Base-by-base conservation (phyloP, 2,329 filamentous ascomycete species). In the Colletotrichum sp. region DNA sequence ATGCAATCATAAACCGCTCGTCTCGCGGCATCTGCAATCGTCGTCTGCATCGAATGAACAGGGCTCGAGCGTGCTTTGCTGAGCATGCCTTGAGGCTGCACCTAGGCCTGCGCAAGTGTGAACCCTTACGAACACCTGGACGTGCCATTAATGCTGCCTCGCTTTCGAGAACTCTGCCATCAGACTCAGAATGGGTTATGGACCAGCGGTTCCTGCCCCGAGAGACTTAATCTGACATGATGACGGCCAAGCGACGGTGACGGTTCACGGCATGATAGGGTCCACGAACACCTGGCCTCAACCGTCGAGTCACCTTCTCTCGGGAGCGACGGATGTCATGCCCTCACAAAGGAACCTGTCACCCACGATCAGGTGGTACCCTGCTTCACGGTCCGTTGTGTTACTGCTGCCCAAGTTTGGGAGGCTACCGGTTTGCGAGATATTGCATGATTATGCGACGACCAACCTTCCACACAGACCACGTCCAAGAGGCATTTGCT, bases 101-200 rank as follows among this genome's bases (percentile, higher is more conserved):
- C 44, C n/a, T 21, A 2, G 0, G n/a, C 44, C n/a, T 1, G 1
- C 15, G 21, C 26, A 28, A 15, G 24, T 2, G 26, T 18, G 55
- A 59, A 26, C 15, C 24, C 16, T 32, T 15, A 39, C 24, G n/a
- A 36, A 64, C 32, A 5, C 16, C 21, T 30, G 30, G 39, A 44
- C 69, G 73, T 69, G 73, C 18, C 32, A 44, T 65, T 1, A 59
- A 69, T 73, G 69, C 73, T 26, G 34, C 55, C 28, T 26, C 44
- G 59, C 18, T 18, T 39, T 26, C 28, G 24, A 24, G 18, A 52
- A 26, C 60, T 32, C 28, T 67, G 44, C 39, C 15, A 4, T 5
- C 21, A 55, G 16, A 21, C 10, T 2, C 21, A 1, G 16, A 2
- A 6, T n/a, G n/a, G 9, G 6, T 67, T 18, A 4, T 3, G 4